Evolutionary conservation across 768 basidiomycete genomes (phyloP).

Genomic region (Agaricus bisporus): DNA sequence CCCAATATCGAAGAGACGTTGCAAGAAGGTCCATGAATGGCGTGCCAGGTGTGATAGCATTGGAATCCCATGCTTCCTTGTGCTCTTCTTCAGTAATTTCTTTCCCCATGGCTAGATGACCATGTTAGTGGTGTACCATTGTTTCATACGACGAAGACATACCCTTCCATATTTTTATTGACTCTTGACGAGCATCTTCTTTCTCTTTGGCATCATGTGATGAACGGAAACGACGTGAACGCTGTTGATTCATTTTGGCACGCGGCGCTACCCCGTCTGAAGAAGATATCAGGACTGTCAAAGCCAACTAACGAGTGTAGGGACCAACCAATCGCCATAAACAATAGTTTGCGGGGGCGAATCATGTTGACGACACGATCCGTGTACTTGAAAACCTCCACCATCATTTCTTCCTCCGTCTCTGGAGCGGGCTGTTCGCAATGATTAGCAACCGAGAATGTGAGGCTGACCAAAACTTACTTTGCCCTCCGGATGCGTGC

Average conservation of each 20-base stretch:
- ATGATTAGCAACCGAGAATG: neutral
- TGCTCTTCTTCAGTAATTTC: constrained; percentile 74
- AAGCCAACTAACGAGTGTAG: neutral
- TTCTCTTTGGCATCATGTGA: constrained; percentile 95
- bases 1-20: constrained; percentile 89
- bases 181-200: constrained; percentile 79
- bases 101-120: constrained; percentile 82
- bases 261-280: constrained; percentile 94
- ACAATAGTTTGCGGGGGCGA: constrained; percentile 87
- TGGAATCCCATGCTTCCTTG: constrained; percentile 92
- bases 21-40: constrained; percentile 97
- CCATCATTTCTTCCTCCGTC: constrained; percentile 99
- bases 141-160: constrained; percentile 14
- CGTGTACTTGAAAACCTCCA: constrained; percentile 94
- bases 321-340: constrained; percentile 93
- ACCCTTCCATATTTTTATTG: constrained; percentile 85
- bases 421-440: constrained; percentile 78
- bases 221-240: constrained; percentile 91
- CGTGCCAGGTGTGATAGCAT: constrained; percentile 98
- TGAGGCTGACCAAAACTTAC: constrained; percentile 28
- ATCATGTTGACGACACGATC: constrained; percentile 97
- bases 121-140: neutral
- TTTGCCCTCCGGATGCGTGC: constrained; percentile 98
- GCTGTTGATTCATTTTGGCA: constrained; percentile 99
- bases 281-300: neutral